A percentile compares a stretch with the other conserved stretches of the same genome.
Conservation (phyloP, 2,329 filamentous ascomycete species). For the Huntiella savannae region DNA sequence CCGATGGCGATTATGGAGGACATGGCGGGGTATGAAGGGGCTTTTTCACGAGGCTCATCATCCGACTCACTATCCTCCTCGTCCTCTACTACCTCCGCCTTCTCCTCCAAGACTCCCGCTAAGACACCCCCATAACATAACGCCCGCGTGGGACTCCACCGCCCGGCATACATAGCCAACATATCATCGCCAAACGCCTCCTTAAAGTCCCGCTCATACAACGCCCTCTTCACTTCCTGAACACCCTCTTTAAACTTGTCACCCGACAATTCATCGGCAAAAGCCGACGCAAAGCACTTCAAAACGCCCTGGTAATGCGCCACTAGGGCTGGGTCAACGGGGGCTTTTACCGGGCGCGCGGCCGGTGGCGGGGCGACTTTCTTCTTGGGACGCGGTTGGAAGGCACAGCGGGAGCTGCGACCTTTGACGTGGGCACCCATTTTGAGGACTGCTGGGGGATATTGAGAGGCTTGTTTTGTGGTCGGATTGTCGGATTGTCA, state of each 20-base stretch:
- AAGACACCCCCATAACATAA: conserved; percentile 57
- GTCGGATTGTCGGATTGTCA: too few species aligned
- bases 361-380: neutral
- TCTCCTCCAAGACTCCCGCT: conserved; percentile 11
- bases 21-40: neutral
- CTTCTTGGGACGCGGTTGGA: conserved; percentile 11
- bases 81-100: neutral
- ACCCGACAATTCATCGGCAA: conserved; percentile 30
- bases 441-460: too few species aligned
- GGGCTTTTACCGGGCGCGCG: conserved; percentile 2
- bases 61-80: neutral
- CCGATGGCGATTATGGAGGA: conserved; percentile 31
- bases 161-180: conserved; percentile 64
- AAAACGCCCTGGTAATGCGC: conserved; percentile 26
- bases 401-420: conserved; percentile 11
- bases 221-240: conserved; percentile 67
- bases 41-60: neutral
- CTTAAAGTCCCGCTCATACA: conserved; percentile 72
- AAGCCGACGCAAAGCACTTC: conserved; percentile 51
- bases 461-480: too few species aligned
- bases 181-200: conserved; percentile 58
- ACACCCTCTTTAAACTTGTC: conserved; percentile 35
- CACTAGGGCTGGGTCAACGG: conserved; percentile 1
- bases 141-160: conserved; percentile 79
- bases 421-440: conserved; percentile 10